These are phyloP conservation scores for Zoysia pacifica DNA, from an alignment of 176 grass and related monocot genomes.

Conservation along the genomic window DNA sequence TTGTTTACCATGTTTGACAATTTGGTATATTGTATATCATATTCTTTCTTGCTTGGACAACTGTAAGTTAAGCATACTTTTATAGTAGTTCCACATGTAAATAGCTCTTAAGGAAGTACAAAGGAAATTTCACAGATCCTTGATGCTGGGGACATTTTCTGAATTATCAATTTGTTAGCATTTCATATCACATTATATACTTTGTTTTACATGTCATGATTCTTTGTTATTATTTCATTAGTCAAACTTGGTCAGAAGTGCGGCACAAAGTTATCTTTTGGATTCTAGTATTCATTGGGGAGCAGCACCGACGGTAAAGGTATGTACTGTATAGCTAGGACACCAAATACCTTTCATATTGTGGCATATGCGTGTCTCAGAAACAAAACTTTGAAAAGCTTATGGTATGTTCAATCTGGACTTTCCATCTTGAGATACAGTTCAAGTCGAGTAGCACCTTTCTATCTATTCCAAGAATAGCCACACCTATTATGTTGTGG, in stretches of 20 bases:
- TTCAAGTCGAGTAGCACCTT: constrained; percentile 17
- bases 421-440: constrained; percentile 1
- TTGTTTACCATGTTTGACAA: too few relatives aligned
- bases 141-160: constrained; percentile 20
- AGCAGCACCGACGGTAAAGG: constrained; percentile 83
- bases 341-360: not conserved
- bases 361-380: not conserved
- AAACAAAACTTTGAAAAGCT: constrained; percentile 10
- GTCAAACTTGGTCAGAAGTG: constrained; percentile 92
- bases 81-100: not conserved
- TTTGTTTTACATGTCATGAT: constrained; percentile 18
- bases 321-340: constrained; percentile 36
- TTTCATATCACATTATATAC: not conserved
- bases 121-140: constrained; percentile 11
- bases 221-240: constrained; percentile 45
- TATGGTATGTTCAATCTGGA: constrained; percentile 14
- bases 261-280: constrained; percentile 81
- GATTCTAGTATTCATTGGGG: constrained; percentile 89
- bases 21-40: too few relatives aligned
- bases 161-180: not conserved
- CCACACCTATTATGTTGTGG: constrained; percentile 13
- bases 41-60: too few relatives aligned
- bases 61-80: not conserved
- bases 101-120: constrained; percentile 1
- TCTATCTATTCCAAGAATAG: constrained; percentile 34